These are phyloP conservation scores for Calonectria honghensis DNA, from an alignment of 2,329 filamentous ascomycete genomes.

Conservation along the genomic window DNA sequence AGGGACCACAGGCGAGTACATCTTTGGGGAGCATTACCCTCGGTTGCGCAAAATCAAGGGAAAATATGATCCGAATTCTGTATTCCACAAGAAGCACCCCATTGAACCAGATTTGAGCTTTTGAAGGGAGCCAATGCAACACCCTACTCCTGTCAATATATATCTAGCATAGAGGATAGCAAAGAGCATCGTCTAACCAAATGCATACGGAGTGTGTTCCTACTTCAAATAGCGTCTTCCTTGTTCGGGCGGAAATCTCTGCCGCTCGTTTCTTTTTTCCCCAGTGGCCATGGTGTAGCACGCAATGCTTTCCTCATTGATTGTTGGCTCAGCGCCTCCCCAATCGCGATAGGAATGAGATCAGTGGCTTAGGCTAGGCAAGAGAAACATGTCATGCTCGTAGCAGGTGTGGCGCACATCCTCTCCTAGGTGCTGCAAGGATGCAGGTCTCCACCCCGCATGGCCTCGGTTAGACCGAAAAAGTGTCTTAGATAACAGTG, in stretches of 20 bases:
- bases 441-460: neutral
- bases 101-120: neutral
- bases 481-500: neutral
- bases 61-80: neutral
- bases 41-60: slow-evolving; percentile 4
- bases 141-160: too few species aligned
- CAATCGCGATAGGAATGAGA: neutral
- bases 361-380: slow-evolving; percentile 9
- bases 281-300: neutral
- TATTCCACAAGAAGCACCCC: slow-evolving; percentile 13
- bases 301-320: neutral
- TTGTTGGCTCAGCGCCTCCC: neutral
- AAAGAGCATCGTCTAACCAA: neutral
- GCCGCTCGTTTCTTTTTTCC: neutral
- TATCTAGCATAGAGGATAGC: neutral
- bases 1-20: slow-evolving; percentile 11
- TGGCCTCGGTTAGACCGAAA: neutral
- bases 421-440: neutral
- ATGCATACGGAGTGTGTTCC: neutral
- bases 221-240: neutral
- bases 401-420: slow-evolving; percentile 4
- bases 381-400: slow-evolving; percentile 12
- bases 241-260: neutral
- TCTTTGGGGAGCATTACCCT: slow-evolving; percentile 7
- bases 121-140: neutral